Evolutionary conservation across 2,329 filamentous ascomycete genomes (phyloP), one percentile per base, ranked within the genome.

Genomic region (Eutypa lata): DNA sequence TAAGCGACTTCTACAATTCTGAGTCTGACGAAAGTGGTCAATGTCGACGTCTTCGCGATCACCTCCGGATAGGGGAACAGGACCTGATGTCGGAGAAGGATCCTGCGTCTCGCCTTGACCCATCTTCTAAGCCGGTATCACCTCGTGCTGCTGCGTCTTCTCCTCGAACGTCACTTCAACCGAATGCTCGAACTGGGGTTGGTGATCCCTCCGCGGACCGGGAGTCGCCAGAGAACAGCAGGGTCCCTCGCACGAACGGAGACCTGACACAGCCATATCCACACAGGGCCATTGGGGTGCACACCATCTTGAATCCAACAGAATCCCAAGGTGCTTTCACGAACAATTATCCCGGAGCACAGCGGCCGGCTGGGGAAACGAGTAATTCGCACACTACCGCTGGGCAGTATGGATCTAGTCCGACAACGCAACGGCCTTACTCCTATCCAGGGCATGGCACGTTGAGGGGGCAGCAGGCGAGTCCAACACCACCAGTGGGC

Each of bases 61-160:
- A 73, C 68, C 72, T 71, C 71, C 70, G 72, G 70, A 73, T 71
- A 77, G 79, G 80, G 76, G 80, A 81, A 72, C 76, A 77, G 78
- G 73, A 73, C 75, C 79, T 81, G 75, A 86, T 86, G 83, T 84
- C 82, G 75, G 80, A 83, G 76, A 79, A 76, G 74, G 78, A 76
- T 65, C 71, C 77, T 77, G 75, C 74, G 71, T 73, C 79, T 79
- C 76, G 72, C 69, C 76, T 80, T 76, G 71, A 74, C 68, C 79
- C 80, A 72, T 78, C 73, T 66, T 75, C 71, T 62, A 70, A 73
- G 59, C 74, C 76, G 58, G 73, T 69, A 62, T 77, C 76, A 51
- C 72, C 77, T 56, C 61, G 70, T 56, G 66, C 67, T 65, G 68
- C 69, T 58, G 61, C 59, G 19, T 63, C 58, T 35, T 59, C 63